These are phyloP conservation scores for Sugiyamaella mastotermitis DNA, from an alignment of 805 yeast genomes.

Conservation along the genomic window DNA sequence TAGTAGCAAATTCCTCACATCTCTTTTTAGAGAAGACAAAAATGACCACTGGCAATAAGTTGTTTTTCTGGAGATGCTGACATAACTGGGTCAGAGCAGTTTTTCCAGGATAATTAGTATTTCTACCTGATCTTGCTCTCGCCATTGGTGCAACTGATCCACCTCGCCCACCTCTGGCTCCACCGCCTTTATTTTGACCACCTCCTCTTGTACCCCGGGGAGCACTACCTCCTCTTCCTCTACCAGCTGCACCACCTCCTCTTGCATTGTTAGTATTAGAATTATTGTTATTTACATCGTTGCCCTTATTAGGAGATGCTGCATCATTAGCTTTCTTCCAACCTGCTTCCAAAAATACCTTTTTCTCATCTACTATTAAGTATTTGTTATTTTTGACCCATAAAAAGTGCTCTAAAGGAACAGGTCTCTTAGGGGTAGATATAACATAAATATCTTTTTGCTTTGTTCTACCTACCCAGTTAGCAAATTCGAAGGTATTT, in stretches of 20 bases:
- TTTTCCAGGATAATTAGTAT: constrained; percentile 54
- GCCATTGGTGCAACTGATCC: constrained; percentile 10
- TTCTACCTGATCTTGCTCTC: constrained; percentile 6
- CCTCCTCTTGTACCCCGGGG: constrained; percentile 31
- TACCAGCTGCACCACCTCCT: constrained; percentile 29
- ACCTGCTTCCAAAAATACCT: constrained; percentile 61
- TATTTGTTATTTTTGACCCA: constrained; percentile 75
- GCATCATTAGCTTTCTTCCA: constrained; percentile 34
- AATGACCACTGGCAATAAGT: constrained; percentile 82
- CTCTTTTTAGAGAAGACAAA: constrained; percentile 91
- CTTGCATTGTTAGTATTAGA: constrained; percentile 33
- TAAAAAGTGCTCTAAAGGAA: constrained; percentile 79
- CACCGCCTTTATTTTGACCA: constrained; percentile 34
- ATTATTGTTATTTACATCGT: constrained; percentile 44
- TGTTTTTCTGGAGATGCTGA: constrained; percentile 58
- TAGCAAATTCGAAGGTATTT: constrained; percentile 96
- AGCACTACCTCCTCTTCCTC: constrained; percentile 28
- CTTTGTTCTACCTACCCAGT: constrained; percentile 97
- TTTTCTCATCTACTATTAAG: constrained; percentile 68
- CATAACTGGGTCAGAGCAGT: constrained; percentile 73
- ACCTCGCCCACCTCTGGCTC: constrained; percentile 32
- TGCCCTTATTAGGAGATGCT: constrained; percentile 21
- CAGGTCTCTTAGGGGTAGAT: constrained; percentile 94
- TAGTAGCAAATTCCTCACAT: constrained; percentile 88
- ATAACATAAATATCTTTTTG: constrained; percentile 94